Conservation (phyloP, 2,329 filamentous ascomycete genomes). For the Grosmannia serpens region DNA sequence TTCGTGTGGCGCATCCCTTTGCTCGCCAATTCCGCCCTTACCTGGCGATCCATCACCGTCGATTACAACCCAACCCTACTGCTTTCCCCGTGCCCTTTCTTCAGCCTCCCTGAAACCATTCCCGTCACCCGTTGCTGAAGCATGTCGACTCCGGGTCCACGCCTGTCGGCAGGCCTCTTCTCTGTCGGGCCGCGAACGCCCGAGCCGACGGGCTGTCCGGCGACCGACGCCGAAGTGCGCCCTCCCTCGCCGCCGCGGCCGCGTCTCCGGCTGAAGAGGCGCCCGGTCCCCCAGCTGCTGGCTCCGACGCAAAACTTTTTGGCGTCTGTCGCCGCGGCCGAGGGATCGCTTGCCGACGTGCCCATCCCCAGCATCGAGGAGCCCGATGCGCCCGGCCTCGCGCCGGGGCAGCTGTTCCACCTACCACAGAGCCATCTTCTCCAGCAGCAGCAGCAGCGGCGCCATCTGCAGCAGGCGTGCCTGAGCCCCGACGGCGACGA, state of each 20-base stretch:
- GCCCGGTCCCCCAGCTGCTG: slow-evolving; percentile 35
- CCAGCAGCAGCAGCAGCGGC: not conserved
- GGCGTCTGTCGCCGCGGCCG: slow-evolving; percentile 52
- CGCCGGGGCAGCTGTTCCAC: slow-evolving; percentile 12
- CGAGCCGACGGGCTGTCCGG: slow-evolving; percentile 29
- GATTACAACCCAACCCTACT: too few species aligned
- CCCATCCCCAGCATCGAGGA: slow-evolving; percentile 55
- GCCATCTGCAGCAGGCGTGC: not conserved
- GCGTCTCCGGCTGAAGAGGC: slow-evolving; percentile 43
- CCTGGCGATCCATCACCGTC: not conserved
- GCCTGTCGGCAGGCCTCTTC: slow-evolving; percentile 29
- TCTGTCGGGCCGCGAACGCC: slow-evolving; percentile 38
- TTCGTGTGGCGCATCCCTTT: not conserved
- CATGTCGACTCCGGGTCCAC: slow-evolving; percentile 36
- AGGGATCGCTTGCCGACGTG: slow-evolving; percentile 28
- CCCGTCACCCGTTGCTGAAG: slow-evolving; percentile 15
- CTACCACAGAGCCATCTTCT: not conserved
- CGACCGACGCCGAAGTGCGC: slow-evolving; percentile 20
- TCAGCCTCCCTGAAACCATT: not conserved
- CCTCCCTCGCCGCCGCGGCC: slow-evolving; percentile 40
- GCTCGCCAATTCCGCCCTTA: not conserved
- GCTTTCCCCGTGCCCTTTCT: not conserved
- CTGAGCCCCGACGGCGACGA: slow-evolving; percentile 13
- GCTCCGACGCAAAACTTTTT: slow-evolving; percentile 55
- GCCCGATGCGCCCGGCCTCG: slow-evolving; percentile 26